These are phyloP conservation scores for Chaetoceros tenuissimus DNA, from an alignment of 108 stramenopile genomes.

Conservation along the genomic window DNA sequence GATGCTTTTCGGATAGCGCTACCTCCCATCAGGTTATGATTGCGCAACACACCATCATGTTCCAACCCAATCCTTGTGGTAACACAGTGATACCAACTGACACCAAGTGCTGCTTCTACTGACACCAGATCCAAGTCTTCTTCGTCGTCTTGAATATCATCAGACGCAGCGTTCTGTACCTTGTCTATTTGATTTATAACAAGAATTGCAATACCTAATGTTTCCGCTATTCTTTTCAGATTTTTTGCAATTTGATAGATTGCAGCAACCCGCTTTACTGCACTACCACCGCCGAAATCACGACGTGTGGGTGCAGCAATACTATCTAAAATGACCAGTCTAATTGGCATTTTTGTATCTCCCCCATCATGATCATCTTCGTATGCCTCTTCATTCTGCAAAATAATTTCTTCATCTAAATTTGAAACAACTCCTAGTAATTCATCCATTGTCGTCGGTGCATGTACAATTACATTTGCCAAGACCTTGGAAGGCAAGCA, in stretches of 20 bases:
- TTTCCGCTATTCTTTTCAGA: conserved; percentile 62
- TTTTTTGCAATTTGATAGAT: conserved; percentile 55
- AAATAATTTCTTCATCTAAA: conserved; percentile 54
- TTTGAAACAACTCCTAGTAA: conserved; percentile 31
- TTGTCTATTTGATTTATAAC: conserved; percentile 76
- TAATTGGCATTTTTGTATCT: conserved; percentile 35
- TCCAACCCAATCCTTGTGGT: conserved; percentile 58
- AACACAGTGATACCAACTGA: conserved; percentile 82
- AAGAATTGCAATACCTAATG: conserved; percentile 57
- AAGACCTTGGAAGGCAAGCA: conserved; percentile 30
- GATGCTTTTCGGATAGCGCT: conserved; percentile 15
- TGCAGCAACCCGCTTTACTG: conserved; percentile 40
- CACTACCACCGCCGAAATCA: conserved; percentile 45
- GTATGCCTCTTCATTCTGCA: conserved; percentile 36
- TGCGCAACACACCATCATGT: conserved; percentile 17
- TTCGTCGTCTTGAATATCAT: conserved; percentile 8
- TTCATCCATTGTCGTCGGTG: conserved; percentile 39
- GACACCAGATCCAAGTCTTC: conserved; percentile 20
- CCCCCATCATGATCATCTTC: conserved; percentile 1
- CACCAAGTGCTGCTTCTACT: conserved; percentile 65
- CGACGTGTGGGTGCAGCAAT: conserved; percentile 73
- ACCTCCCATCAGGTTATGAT: background rate
- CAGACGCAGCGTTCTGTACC: background rate
- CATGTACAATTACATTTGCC: conserved; percentile 56
- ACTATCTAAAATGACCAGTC: conserved; percentile 70